These are phyloP conservation scores for Naegleria fowleri DNA, from an alignment of 208 protist species.

Conservation along the genomic window DNA sequence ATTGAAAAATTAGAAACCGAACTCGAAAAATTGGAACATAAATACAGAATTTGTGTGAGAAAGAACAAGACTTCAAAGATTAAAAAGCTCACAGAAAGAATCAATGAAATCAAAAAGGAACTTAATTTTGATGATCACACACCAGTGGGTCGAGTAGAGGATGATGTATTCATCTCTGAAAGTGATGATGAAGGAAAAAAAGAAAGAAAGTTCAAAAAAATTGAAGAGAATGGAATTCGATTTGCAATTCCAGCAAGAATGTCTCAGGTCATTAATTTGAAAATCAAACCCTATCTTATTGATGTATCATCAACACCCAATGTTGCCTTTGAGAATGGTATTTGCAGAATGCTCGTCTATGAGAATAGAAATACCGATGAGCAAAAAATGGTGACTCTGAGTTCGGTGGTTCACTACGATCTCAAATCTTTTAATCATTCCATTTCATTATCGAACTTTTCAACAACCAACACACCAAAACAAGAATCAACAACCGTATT, in stretches of 20 bases:
- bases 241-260: slow-evolving; percentile 3
- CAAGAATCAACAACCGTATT: no score
- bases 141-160: background rate
- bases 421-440: background rate
- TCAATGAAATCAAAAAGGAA: slow-evolving; percentile 16
- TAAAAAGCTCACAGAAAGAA: background rate
- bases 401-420: background rate
- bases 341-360: background rate
- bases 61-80: background rate
- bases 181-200: background rate
- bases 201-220: background rate
- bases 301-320: background rate
- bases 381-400: background rate
- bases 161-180: background rate
- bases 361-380: slow-evolving; percentile 11
- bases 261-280: background rate
- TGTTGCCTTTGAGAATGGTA: background rate
- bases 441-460: no score
- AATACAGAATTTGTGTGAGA: slow-evolving; percentile 7
- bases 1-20: slow-evolving; percentile 21
- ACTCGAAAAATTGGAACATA: slow-evolving; percentile 4
- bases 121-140: background rate
- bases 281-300: background rate
- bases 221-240: slow-evolving; percentile 1
- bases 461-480: no score